Evolutionary conservation across 2,329 filamentous ascomycete genomes (phyloP).

Genomic region (Penicillium sp.): DNA sequence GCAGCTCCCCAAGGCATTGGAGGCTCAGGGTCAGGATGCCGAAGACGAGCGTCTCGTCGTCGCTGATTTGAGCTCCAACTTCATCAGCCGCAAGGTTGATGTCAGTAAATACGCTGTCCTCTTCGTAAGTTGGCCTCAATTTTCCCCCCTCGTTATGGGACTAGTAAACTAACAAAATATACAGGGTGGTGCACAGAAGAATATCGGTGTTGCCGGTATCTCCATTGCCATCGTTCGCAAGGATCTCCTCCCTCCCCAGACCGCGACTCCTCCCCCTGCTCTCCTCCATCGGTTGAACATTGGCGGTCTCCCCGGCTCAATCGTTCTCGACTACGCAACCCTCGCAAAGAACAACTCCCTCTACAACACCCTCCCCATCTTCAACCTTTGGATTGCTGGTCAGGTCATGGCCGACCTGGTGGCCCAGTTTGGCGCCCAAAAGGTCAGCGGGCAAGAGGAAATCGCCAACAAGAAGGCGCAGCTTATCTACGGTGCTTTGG

Average conservation of each 20-base stretch:
- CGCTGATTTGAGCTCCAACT: slow-evolving; percentile 93
- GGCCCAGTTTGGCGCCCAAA: slow-evolving; percentile 60
- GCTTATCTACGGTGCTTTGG: slow-evolving; percentile 74
- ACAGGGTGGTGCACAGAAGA: slow-evolving; percentile 81
- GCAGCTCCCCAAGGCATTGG: slow-evolving; percentile 64
- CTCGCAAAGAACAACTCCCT: slow-evolving; percentile 91
- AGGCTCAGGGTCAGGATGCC: slow-evolving; percentile 53
- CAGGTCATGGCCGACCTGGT: slow-evolving; percentile 79
- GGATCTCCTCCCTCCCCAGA: slow-evolving; percentile 68
- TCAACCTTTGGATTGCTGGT: slow-evolving; percentile 88
- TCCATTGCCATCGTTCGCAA: slow-evolving; percentile 85
- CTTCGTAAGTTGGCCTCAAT: slow-evolving; percentile 60
- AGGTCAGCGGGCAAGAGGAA: slow-evolving; percentile 73
- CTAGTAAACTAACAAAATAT: slow-evolving; percentile 14
- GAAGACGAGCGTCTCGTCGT: slow-evolving; percentile 74
- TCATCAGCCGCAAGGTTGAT: slow-evolving; percentile 76
- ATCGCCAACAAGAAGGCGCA: slow-evolving; percentile 72
- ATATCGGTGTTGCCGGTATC: slow-evolving; percentile 81
- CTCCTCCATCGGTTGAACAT: slow-evolving; percentile 73
- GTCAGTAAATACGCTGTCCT: slow-evolving; percentile 77
- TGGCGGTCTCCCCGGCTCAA: slow-evolving; percentile 63
- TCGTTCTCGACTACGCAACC: slow-evolving; percentile 78
- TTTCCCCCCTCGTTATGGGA: not conserved
- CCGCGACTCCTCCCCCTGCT: slow-evolving; percentile 63
- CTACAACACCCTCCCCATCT: slow-evolving; percentile 95